A percentile compares a stretch with the other conserved stretches of the same genome.
Conservation (phyloP, 2,329 filamentous ascomycete genomes). For the Alternaria postmessia region DNA sequence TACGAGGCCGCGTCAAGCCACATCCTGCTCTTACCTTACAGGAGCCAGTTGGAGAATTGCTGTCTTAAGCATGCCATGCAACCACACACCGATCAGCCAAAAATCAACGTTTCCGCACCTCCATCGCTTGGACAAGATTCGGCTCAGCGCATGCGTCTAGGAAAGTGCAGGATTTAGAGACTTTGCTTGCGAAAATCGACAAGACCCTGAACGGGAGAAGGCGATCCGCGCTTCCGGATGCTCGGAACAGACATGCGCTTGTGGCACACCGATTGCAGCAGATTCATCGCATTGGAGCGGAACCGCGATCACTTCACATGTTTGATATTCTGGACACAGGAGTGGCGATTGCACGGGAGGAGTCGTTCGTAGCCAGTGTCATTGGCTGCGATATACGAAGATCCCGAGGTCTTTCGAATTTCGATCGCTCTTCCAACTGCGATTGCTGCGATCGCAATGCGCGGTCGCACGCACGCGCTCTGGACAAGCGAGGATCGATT, state of each 20-base stretch:
- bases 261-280: constrained; percentile 1
- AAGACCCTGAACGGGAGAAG: constrained; percentile 2
- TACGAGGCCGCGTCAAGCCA: background rate
- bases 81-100: constrained; percentile 7
- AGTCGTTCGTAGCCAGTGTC: background rate
- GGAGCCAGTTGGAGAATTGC: background rate
- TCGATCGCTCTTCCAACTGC: background rate
- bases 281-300: background rate
- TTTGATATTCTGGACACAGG: background rate
- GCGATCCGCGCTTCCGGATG: background rate
- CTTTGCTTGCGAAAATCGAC: constrained; percentile 1
- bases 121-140: constrained; percentile 10
- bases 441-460: background rate
- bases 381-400: background rate
- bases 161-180: background rate
- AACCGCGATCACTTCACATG: background rate
- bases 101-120: background rate
- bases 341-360: background rate
- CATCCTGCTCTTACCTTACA: background rate
- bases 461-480: background rate
- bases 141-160: constrained; percentile 5
- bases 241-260: constrained; percentile 3
- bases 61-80: background rate
- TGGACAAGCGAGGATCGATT: constrained; percentile 3
- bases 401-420: background rate